A percentile compares a stretch with the other conserved stretches of the same genome.
phyloP scores from a whole-genome alignment of 2,329 filamentous ascomycete genomes.

The Neonectria coccinea region DNA sequence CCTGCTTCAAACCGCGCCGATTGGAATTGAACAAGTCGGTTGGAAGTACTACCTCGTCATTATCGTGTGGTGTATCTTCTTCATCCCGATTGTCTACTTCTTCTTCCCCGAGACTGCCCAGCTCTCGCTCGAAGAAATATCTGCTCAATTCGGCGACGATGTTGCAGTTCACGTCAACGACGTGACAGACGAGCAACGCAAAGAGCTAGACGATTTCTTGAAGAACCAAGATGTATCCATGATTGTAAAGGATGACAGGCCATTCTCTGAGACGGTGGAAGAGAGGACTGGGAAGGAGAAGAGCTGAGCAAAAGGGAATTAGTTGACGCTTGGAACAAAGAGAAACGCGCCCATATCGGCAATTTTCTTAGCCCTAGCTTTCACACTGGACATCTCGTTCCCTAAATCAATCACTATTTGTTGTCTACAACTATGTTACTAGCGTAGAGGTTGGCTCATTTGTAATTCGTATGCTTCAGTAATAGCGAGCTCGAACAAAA shows the following conservation, averaged over 20 bases:
- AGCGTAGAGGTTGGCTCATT: too few relatives aligned
- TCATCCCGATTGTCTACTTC: conserved; percentile 48
- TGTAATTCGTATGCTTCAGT: neutral
- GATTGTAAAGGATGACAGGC: conserved; percentile 13
- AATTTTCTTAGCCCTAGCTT: neutral
- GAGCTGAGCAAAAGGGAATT: neutral
- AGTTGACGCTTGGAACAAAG: too few relatives aligned
- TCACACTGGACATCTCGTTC: neutral
- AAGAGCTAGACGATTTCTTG: conserved; percentile 41
- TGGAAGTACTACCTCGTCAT: conserved; percentile 65
- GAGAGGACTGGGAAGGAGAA: neutral
- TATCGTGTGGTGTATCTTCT: conserved; percentile 55
- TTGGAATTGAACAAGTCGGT: conserved; percentile 55
- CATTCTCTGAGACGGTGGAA: conserved; percentile 6
- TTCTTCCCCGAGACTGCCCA: conserved; percentile 48
- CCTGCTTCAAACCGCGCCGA: conserved; percentile 56
- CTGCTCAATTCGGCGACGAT: conserved; percentile 58
- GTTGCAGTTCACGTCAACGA: conserved; percentile 60
- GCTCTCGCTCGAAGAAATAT: conserved; percentile 57
- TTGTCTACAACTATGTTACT: neutral
- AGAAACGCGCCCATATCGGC: neutral
- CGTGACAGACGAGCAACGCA: conserved; percentile 50
- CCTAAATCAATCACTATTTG: neutral
- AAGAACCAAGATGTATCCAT: conserved; percentile 31
- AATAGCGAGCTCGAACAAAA: neutral